A percentile compares a stretch with the other conserved stretches of the same genome.
These are phyloP conservation scores for Penicillium sp. DNA, from an alignment of 2,329 filamentous ascomycete species.

Conservation along the genomic window DNA sequence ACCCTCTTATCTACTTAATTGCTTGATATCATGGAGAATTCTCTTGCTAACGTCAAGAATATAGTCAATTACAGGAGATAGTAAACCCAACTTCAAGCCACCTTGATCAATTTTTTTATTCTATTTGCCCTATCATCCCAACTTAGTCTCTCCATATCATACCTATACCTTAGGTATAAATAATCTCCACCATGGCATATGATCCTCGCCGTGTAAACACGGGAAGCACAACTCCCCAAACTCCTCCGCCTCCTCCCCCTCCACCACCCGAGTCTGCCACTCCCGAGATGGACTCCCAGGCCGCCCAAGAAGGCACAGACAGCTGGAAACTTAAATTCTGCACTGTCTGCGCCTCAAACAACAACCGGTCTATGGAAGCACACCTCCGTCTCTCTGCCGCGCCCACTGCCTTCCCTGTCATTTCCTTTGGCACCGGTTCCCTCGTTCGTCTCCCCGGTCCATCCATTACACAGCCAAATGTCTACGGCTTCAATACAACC, in stretches of 20 bases:
- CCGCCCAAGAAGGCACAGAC: conserved; percentile 40
- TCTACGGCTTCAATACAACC: conserved; percentile 96
- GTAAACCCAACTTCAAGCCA: conserved; percentile 36
- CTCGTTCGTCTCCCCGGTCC: conserved; percentile 91
- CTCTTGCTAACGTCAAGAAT: conserved; percentile 24
- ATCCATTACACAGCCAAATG: conserved; percentile 88
- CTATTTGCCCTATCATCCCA: conserved; percentile 6
- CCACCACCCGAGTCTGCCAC: conserved; percentile 34
- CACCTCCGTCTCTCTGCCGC: conserved; percentile 86
- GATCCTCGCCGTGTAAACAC: conserved; percentile 54
- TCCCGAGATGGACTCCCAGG: conserved; percentile 19
- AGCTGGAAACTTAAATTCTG: conserved; percentile 92
- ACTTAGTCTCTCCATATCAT: conserved; percentile 14
- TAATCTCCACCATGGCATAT: conserved; percentile 43
- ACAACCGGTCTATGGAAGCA: conserved; percentile 99
- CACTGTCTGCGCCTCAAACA: conserved; percentile 98
- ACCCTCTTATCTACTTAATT: conserved; percentile 1
- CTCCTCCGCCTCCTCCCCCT: conserved; percentile 51
- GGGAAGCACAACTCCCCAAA: conserved; percentile 42
- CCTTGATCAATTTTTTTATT: conserved; percentile 28
- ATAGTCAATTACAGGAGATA: conserved; percentile 33
- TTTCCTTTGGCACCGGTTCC: conserved; percentile 95
- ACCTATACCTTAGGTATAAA: conserved; percentile 4
- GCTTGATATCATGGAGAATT: not conserved
- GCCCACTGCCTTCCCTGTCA: conserved; percentile 85